A percentile compares a stretch with the other conserved stretches of the same genome.
Evolutionary conservation across 1,284 basidiomycete species (phyloP).

Genomic region (Cutaneotrichosporon cavernicola): DNA sequence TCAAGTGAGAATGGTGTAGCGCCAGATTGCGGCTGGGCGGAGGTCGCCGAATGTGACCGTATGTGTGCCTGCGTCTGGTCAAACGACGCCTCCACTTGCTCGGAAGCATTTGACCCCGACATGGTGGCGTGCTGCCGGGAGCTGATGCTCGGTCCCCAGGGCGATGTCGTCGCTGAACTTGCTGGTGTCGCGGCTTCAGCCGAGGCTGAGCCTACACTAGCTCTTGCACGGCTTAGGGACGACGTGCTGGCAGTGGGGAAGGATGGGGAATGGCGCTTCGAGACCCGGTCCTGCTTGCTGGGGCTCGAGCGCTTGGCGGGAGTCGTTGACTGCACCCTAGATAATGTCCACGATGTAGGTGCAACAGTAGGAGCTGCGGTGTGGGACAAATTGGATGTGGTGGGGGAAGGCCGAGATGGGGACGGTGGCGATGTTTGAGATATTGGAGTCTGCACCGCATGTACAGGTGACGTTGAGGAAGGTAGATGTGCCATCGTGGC

Average conservation of each 20-base stretch:
- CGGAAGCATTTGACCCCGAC: not conserved
- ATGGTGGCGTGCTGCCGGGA: not conserved
- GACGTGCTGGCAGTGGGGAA: not conserved
- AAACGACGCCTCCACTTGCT: not conserved
- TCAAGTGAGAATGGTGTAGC: not conserved
- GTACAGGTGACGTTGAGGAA: not conserved
- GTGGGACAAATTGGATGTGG: not conserved
- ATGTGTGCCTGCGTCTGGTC: not conserved
- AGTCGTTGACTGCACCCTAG: not conserved
- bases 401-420: not conserved
- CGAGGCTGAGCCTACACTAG: not conserved
- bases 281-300: not conserved
- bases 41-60: not conserved
- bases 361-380: not conserved
- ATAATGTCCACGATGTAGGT: not conserved
- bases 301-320: not conserved
- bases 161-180: not conserved
- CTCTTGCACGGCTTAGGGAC: not conserved
- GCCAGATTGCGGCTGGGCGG: not conserved
- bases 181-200: not conserved
- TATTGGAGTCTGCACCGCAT: not conserved
- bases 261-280: not conserved
- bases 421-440: not conserved
- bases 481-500: not conserved
- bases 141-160: not conserved